Percentiles rank a stretch among this genome's conserved stretches.
Conservation (phyloP, 257 asterid species). For the Nicotiana benthamiana region DNA sequence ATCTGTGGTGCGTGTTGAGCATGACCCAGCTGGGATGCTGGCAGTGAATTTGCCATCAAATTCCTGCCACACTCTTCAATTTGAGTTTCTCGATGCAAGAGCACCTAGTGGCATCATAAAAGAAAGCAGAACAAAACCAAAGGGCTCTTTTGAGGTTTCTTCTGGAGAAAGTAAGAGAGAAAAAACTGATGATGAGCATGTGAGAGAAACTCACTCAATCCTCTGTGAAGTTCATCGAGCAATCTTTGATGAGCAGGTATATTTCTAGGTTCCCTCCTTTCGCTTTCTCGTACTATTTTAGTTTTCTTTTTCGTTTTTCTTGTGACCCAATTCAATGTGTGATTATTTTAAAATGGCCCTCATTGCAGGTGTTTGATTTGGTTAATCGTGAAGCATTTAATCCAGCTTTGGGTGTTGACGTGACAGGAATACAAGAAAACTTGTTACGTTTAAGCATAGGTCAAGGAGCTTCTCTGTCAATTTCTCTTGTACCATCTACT, state of each 20-base stretch:
- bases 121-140: slow-evolving; percentile 16
- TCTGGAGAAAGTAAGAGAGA: slow-evolving; percentile 37
- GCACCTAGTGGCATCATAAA: slow-evolving; percentile 32
- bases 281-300: not conserved
- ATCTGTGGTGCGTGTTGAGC: slow-evolving; percentile 78
- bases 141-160: slow-evolving; percentile 22
- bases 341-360: slow-evolving; percentile 7
- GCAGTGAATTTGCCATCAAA: slow-evolving; percentile 72
- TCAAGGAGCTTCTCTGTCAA: slow-evolving; percentile 71
- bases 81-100: slow-evolving; percentile 62
- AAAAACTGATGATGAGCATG: slow-evolving; percentile 55
- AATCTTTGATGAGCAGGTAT: slow-evolving; percentile 86
- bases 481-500: slow-evolving; percentile 56
- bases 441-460: slow-evolving; percentile 60
- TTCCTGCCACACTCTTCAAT: slow-evolving; percentile 69
- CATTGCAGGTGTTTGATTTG: slow-evolving; percentile 76
- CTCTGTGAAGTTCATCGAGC: slow-evolving; percentile 76
- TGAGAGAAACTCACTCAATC: slow-evolving; percentile 56
- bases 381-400: slow-evolving; percentile 87
- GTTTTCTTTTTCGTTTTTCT: not conserved
- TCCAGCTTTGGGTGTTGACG: slow-evolving; percentile 51
- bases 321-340: not conserved
- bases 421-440: slow-evolving; percentile 87
- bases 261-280: not conserved
- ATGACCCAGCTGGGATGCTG: slow-evolving; percentile 94